phyloP scores from a whole-genome alignment of 371 early-diverging fungal species.

The Smittium mucronatum region DNA sequence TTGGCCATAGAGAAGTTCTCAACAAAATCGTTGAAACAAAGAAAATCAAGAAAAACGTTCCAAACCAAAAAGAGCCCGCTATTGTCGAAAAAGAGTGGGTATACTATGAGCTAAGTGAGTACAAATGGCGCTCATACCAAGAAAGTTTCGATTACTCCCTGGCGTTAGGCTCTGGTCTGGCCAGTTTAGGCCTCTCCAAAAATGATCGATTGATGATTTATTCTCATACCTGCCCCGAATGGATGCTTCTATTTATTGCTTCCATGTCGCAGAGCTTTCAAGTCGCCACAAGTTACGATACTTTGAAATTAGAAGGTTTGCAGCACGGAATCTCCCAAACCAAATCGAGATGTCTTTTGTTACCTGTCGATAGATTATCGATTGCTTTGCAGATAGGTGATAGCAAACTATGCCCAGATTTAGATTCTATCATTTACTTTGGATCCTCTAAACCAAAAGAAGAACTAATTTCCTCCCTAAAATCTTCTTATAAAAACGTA shows the following conservation, averaged over 20 bases:
- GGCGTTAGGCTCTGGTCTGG: constrained; percentile 36
- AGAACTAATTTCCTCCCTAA: constrained; percentile 8
- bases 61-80: constrained; percentile 20
- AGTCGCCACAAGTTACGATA: constrained; percentile 76
- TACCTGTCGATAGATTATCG: constrained; percentile 58
- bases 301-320: constrained; percentile 69
- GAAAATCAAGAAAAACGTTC: constrained; percentile 25
- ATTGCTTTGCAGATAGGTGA: constrained; percentile 44
- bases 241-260: constrained; percentile 35
- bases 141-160: constrained; percentile 24
- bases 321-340: constrained; percentile 55
- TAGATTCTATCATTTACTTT: constrained; percentile 57
- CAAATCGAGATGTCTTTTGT: constrained; percentile 56
- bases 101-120: constrained; percentile 34
- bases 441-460: constrained; percentile 52
- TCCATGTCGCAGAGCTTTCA: constrained; percentile 51
- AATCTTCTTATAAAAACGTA: not conserved
- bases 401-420: constrained; percentile 37
- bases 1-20: constrained; percentile 40
- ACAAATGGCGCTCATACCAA: constrained; percentile 40
- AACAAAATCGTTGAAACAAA: constrained; percentile 34
- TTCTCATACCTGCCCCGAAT: constrained; percentile 34
- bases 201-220: constrained; percentile 44
- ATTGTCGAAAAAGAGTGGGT: constrained; percentile 38
- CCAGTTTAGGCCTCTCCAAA: constrained; percentile 34